phyloP scores from a whole-genome alignment of 495 filamentous ascomycete species.

The Tuber calosporum region DNA sequence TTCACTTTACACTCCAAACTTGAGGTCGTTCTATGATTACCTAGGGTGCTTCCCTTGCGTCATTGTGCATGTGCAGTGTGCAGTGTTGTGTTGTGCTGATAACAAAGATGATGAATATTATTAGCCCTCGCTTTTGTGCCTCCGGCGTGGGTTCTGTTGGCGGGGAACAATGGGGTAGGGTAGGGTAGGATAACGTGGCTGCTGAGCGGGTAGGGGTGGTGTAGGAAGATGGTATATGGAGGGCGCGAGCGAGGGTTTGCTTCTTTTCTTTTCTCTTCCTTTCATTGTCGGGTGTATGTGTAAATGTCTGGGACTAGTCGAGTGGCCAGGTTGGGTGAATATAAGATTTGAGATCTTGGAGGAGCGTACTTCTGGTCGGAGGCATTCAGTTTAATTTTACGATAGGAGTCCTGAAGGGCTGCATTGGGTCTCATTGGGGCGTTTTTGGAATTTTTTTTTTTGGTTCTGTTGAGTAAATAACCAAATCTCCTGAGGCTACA shows the following conservation, averaged over 20 bases:
- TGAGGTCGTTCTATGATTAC: not conserved
- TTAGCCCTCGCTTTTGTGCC: not conserved
- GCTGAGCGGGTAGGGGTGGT: not conserved
- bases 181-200: not conserved
- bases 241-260: not conserved
- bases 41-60: not conserved
- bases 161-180: not conserved
- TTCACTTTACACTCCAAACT: not conserved
- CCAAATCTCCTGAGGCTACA: not conserved
- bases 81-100: not conserved
- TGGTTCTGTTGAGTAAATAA: not conserved
- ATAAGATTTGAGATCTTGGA: not conserved
- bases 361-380: not conserved
- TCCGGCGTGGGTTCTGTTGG: not conserved
- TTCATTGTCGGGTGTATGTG: not conserved
- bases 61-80: not conserved
- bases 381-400: not conserved
- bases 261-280: not conserved
- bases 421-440: not conserved
- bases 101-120: not conserved
- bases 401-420: not conserved
- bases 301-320: not conserved
- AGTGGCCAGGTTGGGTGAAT: not conserved
- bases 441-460: not conserved
- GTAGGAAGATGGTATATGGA: not conserved